Percentiles rank a stretch among this genome's conserved stretches.
Conservation (phyloP, 192 early-diverging fungal species). For the Jimgerdemannia lactiflua region DNA sequence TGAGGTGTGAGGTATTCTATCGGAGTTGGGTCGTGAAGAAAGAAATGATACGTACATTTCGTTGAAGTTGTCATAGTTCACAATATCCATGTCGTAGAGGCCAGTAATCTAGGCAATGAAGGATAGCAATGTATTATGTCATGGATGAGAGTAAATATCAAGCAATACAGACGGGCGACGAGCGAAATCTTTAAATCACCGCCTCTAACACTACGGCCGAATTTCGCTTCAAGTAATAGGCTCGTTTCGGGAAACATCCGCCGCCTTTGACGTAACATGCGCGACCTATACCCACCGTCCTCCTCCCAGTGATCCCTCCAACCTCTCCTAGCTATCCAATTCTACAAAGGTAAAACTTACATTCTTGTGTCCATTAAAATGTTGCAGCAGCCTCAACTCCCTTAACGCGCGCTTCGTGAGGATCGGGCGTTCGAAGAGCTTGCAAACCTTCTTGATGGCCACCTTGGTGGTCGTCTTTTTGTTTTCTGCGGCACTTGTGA, state of each 20-base stretch:
- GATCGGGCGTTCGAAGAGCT: slow-evolving; percentile 65
- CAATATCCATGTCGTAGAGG: slow-evolving; percentile 85
- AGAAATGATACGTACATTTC: slow-evolving; percentile 65
- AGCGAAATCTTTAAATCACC: no score
- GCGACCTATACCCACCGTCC: no score
- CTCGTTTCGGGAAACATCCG: no score
- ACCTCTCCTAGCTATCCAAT: no score
- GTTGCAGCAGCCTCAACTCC: slow-evolving; percentile 69
- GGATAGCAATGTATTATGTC: not conserved
- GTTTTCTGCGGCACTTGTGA: slow-evolving; percentile 39
- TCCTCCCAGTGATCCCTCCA: no score
- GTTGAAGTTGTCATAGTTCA: slow-evolving; percentile 83
- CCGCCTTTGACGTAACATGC: no score
- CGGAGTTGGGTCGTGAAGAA: not conserved
- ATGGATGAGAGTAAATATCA: not conserved
- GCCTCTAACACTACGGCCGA: no score
- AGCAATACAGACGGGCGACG: not conserved
- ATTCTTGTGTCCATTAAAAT: slow-evolving; percentile 75
- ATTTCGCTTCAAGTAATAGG: no score
- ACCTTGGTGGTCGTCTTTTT: slow-evolving; percentile 37
- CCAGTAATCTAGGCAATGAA: slow-evolving; percentile 26
- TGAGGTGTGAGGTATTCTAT: slow-evolving; percentile 1
- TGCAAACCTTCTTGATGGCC: slow-evolving; percentile 73
- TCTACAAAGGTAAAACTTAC: slow-evolving; percentile 28
- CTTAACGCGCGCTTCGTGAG: slow-evolving; percentile 68